phyloP scores from a whole-genome alignment of 331 rosid species.

The Arachis monticola region DNA sequence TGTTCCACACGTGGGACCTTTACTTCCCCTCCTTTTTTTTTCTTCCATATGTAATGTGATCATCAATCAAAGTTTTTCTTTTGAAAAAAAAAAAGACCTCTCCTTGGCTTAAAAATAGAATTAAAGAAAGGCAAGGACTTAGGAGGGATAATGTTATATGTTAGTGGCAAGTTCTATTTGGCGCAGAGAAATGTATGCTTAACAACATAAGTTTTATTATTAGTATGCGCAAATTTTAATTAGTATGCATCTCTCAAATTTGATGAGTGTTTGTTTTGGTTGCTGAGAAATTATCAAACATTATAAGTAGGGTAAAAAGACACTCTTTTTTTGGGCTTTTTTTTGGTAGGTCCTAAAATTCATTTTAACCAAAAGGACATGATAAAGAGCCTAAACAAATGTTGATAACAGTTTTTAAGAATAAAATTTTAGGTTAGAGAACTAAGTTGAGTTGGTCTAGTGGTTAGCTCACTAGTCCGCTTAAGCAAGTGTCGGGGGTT shows the following conservation, averaged over 20 bases:
- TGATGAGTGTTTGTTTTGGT: conserved; percentile 24
- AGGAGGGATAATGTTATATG: not conserved
- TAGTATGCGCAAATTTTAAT: too few relatives aligned
- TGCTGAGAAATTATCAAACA: conserved; percentile 46
- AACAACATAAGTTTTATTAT: too few relatives aligned
- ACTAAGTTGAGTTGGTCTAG: conserved; percentile 4
- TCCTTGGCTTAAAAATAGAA: conserved; percentile 5
- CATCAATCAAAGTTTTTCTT: conserved; percentile 38
- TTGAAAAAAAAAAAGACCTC: too few relatives aligned
- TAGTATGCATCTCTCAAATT: conserved; percentile 4
- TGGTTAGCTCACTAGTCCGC: conserved; percentile 32
- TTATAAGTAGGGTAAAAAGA: conserved; percentile 61
- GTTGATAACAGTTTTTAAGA: conserved; percentile 39
- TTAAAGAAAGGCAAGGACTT: conserved; percentile 15
- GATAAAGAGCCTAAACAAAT: conserved; percentile 50
- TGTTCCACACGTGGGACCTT: conserved; percentile 69
- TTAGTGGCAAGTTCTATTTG: conserved; percentile 14
- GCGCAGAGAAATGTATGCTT: not conserved
- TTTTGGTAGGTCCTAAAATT: conserved; percentile 48
- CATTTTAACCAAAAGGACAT: conserved; percentile 43
- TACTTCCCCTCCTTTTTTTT: conserved; percentile 17
- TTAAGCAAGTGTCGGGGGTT: too few relatives aligned
- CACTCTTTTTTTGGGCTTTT: conserved; percentile 52
- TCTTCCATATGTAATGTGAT: conserved; percentile 44
- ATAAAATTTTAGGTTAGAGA: conserved; percentile 31